A percentile compares a stretch with the other conserved stretches of the same genome.
These are phyloP conservation scores for Vitis amurensis DNA, from an alignment of 164 flowering plant genomes.

Conservation along the genomic window DNA sequence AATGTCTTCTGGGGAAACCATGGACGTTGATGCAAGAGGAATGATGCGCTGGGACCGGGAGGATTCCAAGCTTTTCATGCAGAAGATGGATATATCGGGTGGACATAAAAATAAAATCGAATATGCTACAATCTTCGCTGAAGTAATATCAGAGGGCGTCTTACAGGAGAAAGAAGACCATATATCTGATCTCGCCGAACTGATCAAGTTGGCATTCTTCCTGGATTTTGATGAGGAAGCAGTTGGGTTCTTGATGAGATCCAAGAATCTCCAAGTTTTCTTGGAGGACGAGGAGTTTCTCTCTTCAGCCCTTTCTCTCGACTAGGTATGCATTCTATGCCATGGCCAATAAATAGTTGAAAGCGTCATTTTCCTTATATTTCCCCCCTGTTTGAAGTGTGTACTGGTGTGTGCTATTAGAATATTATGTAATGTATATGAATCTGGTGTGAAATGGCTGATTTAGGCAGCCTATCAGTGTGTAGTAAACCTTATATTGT, in stretches of 20 bases:
- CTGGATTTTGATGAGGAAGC: conserved; percentile 59
- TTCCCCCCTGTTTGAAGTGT: too few relatives aligned
- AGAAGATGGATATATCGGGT: conserved; percentile 35
- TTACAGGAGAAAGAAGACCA: conserved; percentile 54
- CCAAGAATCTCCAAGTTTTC: conserved; percentile 56
- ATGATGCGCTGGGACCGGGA: conserved; percentile 62
- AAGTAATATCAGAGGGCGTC: conserved; percentile 61
- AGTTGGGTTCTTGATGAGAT: conserved; percentile 46
- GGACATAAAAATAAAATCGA: conserved; percentile 33
- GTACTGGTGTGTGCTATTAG: too few relatives aligned
- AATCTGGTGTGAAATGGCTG: too few relatives aligned
- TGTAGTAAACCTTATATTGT: too few relatives aligned
- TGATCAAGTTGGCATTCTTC: conserved; percentile 54
- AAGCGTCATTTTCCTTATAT: too few relatives aligned
- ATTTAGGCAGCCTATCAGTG: too few relatives aligned
- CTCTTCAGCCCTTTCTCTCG: conserved; percentile 17
- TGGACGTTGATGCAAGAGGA: conserved; percentile 25
- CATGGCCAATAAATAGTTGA: too few relatives aligned
- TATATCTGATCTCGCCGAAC: conserved; percentile 43
- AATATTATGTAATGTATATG: too few relatives aligned
- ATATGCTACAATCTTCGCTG: conserved; percentile 50
- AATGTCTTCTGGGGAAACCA: conserved; percentile 34
- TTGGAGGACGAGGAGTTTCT: conserved; percentile 52
- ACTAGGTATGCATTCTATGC: neutral
- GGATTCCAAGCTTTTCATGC: conserved; percentile 34